phyloP scores from a whole-genome alignment of 225 moss, liverwort and hornwort genomes.

The Straminergon stramineum region DNA sequence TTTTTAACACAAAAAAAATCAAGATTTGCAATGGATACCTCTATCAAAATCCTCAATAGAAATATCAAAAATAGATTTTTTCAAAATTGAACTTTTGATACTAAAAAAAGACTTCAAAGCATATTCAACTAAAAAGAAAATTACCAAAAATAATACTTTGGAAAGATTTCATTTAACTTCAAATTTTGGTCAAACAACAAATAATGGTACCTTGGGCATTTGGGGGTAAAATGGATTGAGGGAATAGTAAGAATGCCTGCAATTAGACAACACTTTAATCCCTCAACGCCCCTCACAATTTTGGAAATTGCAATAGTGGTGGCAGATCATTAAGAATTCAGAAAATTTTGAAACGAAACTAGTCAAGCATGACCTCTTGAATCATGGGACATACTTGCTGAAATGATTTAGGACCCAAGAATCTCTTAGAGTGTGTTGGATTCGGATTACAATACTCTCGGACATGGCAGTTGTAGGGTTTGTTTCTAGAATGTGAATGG shows the following conservation, averaged over 20 bases:
- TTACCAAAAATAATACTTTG: not conserved
- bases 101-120: not conserved
- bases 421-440: too few relatives aligned
- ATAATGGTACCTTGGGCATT: not conserved
- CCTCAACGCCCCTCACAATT: too few relatives aligned
- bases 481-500: too few relatives aligned
- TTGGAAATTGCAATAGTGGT: too few relatives aligned
- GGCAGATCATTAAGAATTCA: too few relatives aligned
- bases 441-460: too few relatives aligned
- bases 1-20: not conserved
- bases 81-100: not conserved
- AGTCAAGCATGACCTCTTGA: too few relatives aligned
- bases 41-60: not conserved
- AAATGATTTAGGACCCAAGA: too few relatives aligned
- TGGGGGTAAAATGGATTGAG: not conserved
- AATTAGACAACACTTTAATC: too few relatives aligned
- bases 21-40: not conserved
- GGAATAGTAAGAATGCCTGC: not conserved
- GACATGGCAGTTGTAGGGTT: too few relatives aligned
- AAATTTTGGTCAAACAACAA: not conserved
- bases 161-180: not conserved
- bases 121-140: not conserved
- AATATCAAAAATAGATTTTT: not conserved
- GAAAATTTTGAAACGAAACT: too few relatives aligned
- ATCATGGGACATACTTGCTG: too few relatives aligned